phyloP scores from a whole-genome alignment of 2,329 filamentous ascomycete genomes.

The Conoideocrella luteorostrata region DNA sequence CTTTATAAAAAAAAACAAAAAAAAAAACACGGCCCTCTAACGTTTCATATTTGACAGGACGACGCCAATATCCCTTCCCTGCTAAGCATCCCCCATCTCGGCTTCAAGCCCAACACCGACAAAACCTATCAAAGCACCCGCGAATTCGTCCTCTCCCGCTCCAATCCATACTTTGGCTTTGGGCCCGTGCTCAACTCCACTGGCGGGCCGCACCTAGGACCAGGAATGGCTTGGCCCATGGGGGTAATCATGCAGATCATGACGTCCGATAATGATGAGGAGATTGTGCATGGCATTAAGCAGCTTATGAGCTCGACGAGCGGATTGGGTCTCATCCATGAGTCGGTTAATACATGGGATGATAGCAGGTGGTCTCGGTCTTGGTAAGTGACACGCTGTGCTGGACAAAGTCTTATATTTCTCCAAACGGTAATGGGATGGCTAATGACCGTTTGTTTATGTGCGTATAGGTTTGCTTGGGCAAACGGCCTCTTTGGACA shows the following conservation, averaged over 20 bases:
- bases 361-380: conserved; percentile 27
- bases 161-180: conserved; percentile 67
- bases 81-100: conserved; percentile 54
- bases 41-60: conserved; percentile 28
- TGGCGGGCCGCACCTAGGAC: conserved; percentile 47
- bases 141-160: conserved; percentile 62
- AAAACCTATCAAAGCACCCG: conserved; percentile 66
- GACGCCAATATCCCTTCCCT: conserved; percentile 59
- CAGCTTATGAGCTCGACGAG: conserved; percentile 63
- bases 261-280: conserved; percentile 67
- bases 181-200: conserved; percentile 45
- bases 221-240: conserved; percentile 83
- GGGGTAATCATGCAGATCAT: conserved; percentile 71
- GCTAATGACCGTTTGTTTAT: not conserved
- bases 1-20: not conserved
- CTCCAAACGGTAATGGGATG: no score
- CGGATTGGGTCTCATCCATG: conserved; percentile 71
- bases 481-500: conserved; percentile 84
- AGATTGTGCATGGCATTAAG: conserved; percentile 62
- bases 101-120: conserved; percentile 52
- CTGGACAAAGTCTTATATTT: no score
- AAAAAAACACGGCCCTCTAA: not conserved
- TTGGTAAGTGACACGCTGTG: conserved; percentile 29
- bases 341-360: conserved; percentile 38
- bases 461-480: conserved; percentile 83